These are phyloP conservation scores for Ascoidea tarda DNA, from an alignment of 805 yeast species.

Conservation along the genomic window DNA sequence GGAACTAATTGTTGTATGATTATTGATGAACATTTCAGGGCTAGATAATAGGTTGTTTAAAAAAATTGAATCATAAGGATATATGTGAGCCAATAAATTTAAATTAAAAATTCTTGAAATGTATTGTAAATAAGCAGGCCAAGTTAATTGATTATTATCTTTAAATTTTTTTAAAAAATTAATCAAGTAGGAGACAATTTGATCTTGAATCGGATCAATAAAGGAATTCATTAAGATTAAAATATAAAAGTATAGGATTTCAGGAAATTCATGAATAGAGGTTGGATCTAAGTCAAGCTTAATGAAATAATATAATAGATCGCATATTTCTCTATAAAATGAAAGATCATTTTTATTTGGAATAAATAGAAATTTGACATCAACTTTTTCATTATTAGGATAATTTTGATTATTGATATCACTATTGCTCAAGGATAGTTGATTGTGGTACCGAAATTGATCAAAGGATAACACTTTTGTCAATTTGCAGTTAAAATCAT, in stretches of 20 bases:
- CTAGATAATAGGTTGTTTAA: too few relatives aligned
- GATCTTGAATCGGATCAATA: slow-evolving; percentile 7
- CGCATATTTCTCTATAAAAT: slow-evolving; percentile 4
- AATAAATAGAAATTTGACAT: slow-evolving; percentile 3
- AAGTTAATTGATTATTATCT: background rate
- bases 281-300: slow-evolving; percentile 1
- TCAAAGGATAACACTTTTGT: slow-evolving; percentile 3
- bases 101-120: slow-evolving; percentile 9
- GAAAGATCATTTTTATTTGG: slow-evolving; percentile 4
- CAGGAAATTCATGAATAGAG: slow-evolving; percentile 6
- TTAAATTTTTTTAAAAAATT: slow-evolving; percentile 3
- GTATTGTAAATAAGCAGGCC: slow-evolving; percentile 4
- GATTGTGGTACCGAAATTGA: background rate
- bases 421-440: background rate
- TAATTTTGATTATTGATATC: background rate
- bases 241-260: slow-evolving; percentile 6
- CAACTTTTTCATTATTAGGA: too few relatives aligned
- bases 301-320: background rate
- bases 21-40: background rate
- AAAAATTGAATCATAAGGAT: slow-evolving; percentile 1
- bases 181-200: slow-evolving; percentile 5
- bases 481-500: slow-evolving; percentile 9
- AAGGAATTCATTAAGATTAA: slow-evolving; percentile 8
- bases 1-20: background rate
- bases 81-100: slow-evolving; percentile 3